Evolutionary conservation across 768 basidiomycete genomes (phyloP).

Genomic region (Lentinula lateritia): DNA sequence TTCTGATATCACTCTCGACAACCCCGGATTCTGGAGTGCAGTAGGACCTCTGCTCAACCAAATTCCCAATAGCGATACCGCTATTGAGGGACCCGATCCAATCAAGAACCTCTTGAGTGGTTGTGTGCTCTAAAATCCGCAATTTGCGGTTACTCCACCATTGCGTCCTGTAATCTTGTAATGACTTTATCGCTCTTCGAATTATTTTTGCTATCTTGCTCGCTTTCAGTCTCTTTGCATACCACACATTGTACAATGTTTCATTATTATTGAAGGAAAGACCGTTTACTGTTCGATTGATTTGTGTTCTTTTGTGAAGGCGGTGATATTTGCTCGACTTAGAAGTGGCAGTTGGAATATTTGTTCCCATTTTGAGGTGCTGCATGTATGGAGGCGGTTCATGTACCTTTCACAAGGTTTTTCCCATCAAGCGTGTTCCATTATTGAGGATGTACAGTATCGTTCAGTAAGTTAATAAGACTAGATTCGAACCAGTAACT

Average conservation of each 20-base stretch:
- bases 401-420: too few species aligned
- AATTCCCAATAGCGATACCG: neutral
- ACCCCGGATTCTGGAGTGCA: neutral
- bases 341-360: too few species aligned
- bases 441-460: too few species aligned
- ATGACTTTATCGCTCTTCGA: neutral
- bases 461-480: too few species aligned
- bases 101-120: neutral
- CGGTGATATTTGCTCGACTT: too few species aligned
- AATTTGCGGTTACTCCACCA: neutral
- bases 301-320: too few species aligned
- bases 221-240: neutral
- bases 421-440: too few species aligned
- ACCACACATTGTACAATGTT: neutral
- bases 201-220: neutral
- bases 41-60: neutral
- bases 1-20: neutral
- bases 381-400: too few species aligned
- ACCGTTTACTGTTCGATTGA: too few species aligned
- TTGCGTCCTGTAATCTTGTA: neutral
- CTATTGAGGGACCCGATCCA: neutral
- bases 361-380: too few species aligned
- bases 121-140: slow-evolving; percentile 1
- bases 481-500: too few species aligned
- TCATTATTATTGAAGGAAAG: neutral